phyloP scores from a whole-genome alignment of 2,329 filamentous ascomycete genomes.

The Penicillium sp. region DNA sequence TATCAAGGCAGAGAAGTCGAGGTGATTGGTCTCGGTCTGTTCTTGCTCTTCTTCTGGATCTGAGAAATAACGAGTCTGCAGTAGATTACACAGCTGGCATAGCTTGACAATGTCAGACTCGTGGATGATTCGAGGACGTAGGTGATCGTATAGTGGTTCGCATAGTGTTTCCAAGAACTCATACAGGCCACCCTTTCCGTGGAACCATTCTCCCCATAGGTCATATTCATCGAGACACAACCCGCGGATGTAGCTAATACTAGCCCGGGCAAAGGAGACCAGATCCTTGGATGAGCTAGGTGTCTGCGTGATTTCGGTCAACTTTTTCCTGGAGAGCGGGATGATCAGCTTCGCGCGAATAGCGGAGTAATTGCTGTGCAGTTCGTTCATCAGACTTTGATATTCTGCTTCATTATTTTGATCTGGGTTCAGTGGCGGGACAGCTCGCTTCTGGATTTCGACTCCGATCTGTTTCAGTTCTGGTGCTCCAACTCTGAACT shows the following conservation, averaged over 20 bases:
- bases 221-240: constrained; percentile 69
- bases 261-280: constrained; percentile 65
- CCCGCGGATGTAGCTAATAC: constrained; percentile 66
- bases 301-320: constrained; percentile 56
- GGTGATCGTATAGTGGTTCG: constrained; percentile 67
- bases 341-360: constrained; percentile 61
- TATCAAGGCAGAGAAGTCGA: constrained; percentile 65
- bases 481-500: constrained; percentile 67
- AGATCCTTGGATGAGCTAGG: constrained; percentile 64
- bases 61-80: constrained; percentile 67
- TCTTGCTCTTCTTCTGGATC: constrained; percentile 58
- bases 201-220: constrained; percentile 68
- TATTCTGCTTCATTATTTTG: constrained; percentile 64
- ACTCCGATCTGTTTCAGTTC: constrained; percentile 67
- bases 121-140: constrained; percentile 66
- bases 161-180: constrained; percentile 68
- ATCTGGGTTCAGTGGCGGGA: constrained; percentile 61
- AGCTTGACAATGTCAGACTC: constrained; percentile 67
- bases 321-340: constrained; percentile 64
- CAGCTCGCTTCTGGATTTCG: constrained; percentile 68
- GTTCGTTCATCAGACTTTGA: constrained; percentile 65
- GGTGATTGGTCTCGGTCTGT: constrained; percentile 52
- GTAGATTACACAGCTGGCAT: constrained; percentile 66
- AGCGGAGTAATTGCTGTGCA: constrained; percentile 65
- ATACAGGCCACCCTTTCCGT: constrained; percentile 63